Base-by-base conservation (phyloP, 441 rosid species). In the Populus hybrid region DNA sequence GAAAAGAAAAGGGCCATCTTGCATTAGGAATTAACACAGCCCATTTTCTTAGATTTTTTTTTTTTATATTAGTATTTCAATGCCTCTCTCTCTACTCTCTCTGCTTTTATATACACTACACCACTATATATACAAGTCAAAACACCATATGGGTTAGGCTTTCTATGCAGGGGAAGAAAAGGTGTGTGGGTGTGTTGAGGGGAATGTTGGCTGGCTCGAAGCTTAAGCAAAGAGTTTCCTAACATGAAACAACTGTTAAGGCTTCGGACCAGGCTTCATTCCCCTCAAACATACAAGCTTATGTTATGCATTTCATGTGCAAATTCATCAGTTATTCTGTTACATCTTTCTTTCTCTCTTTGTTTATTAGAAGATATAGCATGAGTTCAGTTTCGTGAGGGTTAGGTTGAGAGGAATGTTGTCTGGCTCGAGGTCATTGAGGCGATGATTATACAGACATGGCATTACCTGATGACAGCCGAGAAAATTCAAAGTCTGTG, bases 341-440 rank as follows among this genome's bases (percentile, higher is more conserved):
- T 61, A 23, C 12, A 3, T 61, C 65, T 61, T 61, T 21, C 14
- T 61, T 9, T 23, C 24, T 61, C 5, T 56, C 63, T 56, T 56
- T n/a, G 23, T 59, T 8, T n/a, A 7, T 3, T 23, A 21, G 28
- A 21, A 21, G 14, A 61, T 23, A 21, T 61, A 3, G 65, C 28
- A 0, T 9, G 28, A 61, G 26, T 3, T 61, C 26, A 61, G 68
- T 28, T 50, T 28, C 75, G 71, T 77, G 81, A 77, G 64, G 71
- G 72, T 72, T 61, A 40, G 80, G 84, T 81, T 88, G 79, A 83
- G 88, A 82, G 86, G 89, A 81, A 81, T 83, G 85, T 85, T 84
- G 90, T 83, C 79, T 88, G 90, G 89, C 81, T 84, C 88, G 86
- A 88, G 88, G 79, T 80, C 86, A 82, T 83, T 50, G 59, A 88